phyloP scores from a whole-genome alignment of 1,284 basidiomycete genomes.

The Cutaneotrichosporon spelunceum region DNA sequence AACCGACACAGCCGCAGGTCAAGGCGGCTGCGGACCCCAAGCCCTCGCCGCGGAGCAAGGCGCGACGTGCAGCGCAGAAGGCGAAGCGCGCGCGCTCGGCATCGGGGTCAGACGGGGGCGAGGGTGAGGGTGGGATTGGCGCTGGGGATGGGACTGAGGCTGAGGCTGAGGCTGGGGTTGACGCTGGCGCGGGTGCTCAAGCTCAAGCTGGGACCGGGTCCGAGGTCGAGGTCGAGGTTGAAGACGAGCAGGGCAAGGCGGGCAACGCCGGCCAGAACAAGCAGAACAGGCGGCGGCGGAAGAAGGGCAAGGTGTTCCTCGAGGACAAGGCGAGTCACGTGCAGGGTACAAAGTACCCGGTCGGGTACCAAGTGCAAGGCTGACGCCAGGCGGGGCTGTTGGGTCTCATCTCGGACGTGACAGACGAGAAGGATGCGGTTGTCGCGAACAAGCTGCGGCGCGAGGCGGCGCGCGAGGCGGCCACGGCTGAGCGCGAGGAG shows the following conservation, averaged over 20 bases:
- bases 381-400: slow-evolving; percentile 1
- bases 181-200: neutral
- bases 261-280: neutral
- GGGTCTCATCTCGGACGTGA: neutral
- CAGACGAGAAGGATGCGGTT: neutral
- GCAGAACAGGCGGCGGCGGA: neutral
- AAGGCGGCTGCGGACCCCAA: neutral
- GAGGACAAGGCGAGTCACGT: slow-evolving; percentile 7
- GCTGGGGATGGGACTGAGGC: neutral
- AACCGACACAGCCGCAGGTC: neutral
- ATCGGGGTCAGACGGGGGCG: neutral
- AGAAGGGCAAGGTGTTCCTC: slow-evolving; percentile 11
- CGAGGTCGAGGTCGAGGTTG: no score
- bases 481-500: neutral
- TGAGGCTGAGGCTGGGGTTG: neutral
- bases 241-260: neutral
- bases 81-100: neutral
- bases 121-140: no score
- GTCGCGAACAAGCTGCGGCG: slow-evolving; percentile 1
- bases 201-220: no score
- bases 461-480: neutral
- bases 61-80: neutral
- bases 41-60: neutral
- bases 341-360: no score
- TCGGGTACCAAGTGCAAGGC: neutral